Conservation (phyloP, 192 early-diverging fungal genomes). For the Dissophora globulifera region DNA sequence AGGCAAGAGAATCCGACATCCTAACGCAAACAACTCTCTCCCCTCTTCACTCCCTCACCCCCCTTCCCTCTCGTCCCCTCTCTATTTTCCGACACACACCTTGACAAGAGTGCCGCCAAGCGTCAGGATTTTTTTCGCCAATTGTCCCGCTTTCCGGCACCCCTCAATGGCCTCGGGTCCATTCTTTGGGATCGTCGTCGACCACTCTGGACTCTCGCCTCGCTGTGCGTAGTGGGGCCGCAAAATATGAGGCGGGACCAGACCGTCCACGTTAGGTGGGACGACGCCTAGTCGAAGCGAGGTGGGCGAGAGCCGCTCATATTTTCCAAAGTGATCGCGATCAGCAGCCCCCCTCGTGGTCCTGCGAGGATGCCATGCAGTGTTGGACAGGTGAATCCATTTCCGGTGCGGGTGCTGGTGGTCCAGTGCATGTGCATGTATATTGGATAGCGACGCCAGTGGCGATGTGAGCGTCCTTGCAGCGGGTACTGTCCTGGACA, state of each 20-base stretch:
- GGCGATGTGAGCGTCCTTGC: neutral
- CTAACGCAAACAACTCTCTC: too few species aligned
- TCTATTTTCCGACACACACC: slow-evolving; percentile 19
- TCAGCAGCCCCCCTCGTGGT: slow-evolving; percentile 23
- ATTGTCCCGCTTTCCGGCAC: slow-evolving; percentile 59
- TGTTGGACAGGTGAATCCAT: slow-evolving; percentile 15
- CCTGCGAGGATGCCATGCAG: slow-evolving; percentile 13
- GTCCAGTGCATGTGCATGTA: too few species aligned
- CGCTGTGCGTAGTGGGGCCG: slow-evolving; percentile 67
- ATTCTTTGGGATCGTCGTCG: slow-evolving; percentile 54
- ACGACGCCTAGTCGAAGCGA: slow-evolving; percentile 27
- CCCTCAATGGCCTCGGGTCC: slow-evolving; percentile 48
- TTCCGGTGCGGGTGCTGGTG: neutral
- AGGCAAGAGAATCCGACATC: too few species aligned
- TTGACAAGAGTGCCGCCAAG: slow-evolving; percentile 64
- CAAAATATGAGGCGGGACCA: slow-evolving; percentile 57
- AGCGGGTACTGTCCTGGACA: neutral
- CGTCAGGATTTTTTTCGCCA: slow-evolving; percentile 68
- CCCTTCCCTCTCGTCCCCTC: too few species aligned
- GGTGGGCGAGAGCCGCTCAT: slow-evolving; percentile 34
- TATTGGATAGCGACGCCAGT: neutral
- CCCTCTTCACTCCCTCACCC: too few species aligned
- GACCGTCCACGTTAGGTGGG: slow-evolving; percentile 34
- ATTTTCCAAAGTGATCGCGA: slow-evolving; percentile 38
- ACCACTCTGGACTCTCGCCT: slow-evolving; percentile 63